Conservation (phyloP, 2,329 filamentous ascomycete species). For the Colletotrichum paranaense region DNA sequence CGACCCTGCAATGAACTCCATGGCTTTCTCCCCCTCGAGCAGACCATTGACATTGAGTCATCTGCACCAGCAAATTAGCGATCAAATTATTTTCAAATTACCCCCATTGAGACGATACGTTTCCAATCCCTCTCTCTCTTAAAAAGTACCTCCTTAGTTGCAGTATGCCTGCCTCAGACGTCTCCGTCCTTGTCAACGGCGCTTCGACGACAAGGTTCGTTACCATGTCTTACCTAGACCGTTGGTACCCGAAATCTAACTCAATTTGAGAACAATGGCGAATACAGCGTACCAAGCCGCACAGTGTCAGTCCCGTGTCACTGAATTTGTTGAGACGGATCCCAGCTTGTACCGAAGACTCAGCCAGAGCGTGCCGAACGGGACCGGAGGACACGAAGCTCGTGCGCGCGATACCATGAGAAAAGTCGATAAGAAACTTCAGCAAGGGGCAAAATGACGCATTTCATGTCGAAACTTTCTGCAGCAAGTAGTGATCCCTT, state of each 20-base stretch:
- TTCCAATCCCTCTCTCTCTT: not conserved
- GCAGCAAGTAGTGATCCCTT: not conserved
- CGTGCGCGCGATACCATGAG: not conserved
- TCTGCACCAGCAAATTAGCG: not conserved
- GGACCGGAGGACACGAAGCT: not conserved
- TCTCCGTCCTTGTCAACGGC: conserved; percentile 6
- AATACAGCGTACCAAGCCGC: not conserved
- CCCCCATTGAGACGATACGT: not conserved
- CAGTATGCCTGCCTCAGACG: not conserved
- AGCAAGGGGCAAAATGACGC: not conserved
- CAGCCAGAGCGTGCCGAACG: not conserved
- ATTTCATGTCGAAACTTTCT: too few species aligned
- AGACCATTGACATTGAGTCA: not conserved
- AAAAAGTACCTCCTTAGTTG: not conserved
- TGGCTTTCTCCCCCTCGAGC: not conserved
- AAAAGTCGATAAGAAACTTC: not conserved
- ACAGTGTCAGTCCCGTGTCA: not conserved
- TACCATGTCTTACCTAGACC: not conserved
- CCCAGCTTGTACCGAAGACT: not conserved
- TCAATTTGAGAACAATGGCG: not conserved
- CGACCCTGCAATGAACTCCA: not conserved
- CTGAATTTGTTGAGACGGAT: not conserved
- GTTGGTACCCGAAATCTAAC: not conserved
- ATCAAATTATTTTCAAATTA: not conserved
- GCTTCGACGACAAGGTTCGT: not conserved